phyloP scores from a whole-genome alignment of 2,329 filamentous ascomycete species.

The Elsinoe batatas region DNA sequence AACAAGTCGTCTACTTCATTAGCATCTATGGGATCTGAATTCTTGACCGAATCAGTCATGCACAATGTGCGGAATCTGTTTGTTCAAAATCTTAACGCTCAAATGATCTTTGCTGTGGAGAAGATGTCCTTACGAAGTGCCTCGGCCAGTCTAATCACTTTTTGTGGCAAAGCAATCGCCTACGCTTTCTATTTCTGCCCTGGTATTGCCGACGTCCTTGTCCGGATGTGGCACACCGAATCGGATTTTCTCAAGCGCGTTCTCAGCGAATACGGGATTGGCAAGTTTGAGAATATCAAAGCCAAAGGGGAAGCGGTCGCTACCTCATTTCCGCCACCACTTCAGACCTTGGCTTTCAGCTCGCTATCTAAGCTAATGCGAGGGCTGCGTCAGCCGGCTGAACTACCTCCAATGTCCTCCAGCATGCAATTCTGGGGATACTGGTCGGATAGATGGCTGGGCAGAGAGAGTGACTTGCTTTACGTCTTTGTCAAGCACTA shows the following conservation, averaged over 20 bases:
- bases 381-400: constrained; percentile 54
- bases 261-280: constrained; percentile 56
- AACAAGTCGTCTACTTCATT: constrained; percentile 50
- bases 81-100: constrained; percentile 66
- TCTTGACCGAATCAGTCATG: constrained; percentile 64
- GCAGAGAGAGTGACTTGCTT: constrained; percentile 78
- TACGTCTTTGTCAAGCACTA: constrained; percentile 89
- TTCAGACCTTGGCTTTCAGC: constrained; percentile 52
- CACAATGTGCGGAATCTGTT: constrained; percentile 87
- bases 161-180: constrained; percentile 81
- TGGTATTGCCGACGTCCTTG: constrained; percentile 71
- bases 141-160: constrained; percentile 58
- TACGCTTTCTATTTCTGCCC: constrained; percentile 92
- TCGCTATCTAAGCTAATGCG: constrained; percentile 51
- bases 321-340: constrained; percentile 57
- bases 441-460: constrained; percentile 79
- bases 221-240: constrained; percentile 68
- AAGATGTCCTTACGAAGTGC: constrained; percentile 74
- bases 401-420: constrained; percentile 57
- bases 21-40: constrained; percentile 52
- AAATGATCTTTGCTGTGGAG: constrained; percentile 79
- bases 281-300: constrained; percentile 41
- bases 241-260: constrained; percentile 61
- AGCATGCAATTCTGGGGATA: constrained; percentile 76
- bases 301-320: constrained; percentile 52